phyloP scores from a whole-genome alignment of 441 rosid genomes.

The Bruguiera hainesii region DNA sequence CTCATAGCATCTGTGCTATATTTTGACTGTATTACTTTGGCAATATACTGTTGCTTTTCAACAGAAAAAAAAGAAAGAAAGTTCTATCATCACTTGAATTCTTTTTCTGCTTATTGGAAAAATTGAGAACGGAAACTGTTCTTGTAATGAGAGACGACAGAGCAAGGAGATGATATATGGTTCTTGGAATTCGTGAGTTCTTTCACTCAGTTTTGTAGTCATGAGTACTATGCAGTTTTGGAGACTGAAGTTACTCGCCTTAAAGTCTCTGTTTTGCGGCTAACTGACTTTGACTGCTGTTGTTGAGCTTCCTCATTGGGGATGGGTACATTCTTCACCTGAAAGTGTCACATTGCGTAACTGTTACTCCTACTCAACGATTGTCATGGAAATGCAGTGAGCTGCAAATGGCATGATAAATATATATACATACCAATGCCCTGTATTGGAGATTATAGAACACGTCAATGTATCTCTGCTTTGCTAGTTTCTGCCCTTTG shows the following conservation, averaged over 20 bases:
- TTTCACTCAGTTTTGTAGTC: no score
- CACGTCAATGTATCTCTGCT: conserved; percentile 79
- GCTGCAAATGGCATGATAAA: neutral
- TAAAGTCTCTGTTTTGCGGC: conserved; percentile 29
- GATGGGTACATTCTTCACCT: conserved; percentile 57
- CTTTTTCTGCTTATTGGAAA: no score
- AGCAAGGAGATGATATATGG: no score
- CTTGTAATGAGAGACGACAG: no score
- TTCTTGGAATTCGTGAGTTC: no score
- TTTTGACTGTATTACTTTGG: no score
- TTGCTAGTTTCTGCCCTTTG: conserved; percentile 69
- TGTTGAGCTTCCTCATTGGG: conserved; percentile 48
- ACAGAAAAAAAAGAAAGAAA: no score
- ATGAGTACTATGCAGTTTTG: no score
- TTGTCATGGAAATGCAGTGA: neutral
- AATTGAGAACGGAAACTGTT: no score
- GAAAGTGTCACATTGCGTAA: neutral
- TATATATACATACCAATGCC: conserved; percentile 40
- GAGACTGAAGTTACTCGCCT: conserved; percentile 31
- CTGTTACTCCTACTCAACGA: neutral
- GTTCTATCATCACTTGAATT: no score
- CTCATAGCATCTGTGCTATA: no score
- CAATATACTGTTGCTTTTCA: no score
- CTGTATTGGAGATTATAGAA: conserved; percentile 71
- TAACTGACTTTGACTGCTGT: conserved; percentile 36